Percentiles rank a stretch among this genome's conserved stretches.
phyloP scores from a whole-genome alignment of 768 basidiomycete genomes.

The Lactarius evosmus region DNA sequence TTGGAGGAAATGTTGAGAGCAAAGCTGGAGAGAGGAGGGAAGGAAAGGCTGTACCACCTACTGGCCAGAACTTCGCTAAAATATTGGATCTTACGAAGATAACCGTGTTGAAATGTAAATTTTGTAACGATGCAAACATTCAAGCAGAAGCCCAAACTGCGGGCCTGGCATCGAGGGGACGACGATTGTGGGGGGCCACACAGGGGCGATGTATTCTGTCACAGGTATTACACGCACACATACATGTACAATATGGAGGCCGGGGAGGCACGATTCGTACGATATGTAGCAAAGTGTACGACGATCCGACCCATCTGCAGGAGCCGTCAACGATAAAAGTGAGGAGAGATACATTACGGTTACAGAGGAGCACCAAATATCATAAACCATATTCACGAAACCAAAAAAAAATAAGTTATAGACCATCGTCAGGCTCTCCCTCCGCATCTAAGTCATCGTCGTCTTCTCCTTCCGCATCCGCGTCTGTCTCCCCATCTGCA shows the following conservation, averaged over 20 bases:
- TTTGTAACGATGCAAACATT: not conserved
- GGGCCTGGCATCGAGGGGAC: too few relatives aligned
- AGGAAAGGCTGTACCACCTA: not conserved
- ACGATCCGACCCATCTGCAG: not conserved
- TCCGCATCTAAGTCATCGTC: conserved; percentile 36
- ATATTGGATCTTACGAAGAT: conserved; percentile 59
- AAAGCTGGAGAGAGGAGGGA: conserved; percentile 47
- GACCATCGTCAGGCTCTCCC: conserved; percentile 34
- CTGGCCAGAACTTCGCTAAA: conserved; percentile 29
- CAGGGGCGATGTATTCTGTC: not conserved
- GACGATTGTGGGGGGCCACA: not conserved
- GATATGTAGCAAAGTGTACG: conserved; percentile 4
- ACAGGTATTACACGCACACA: conserved; percentile 1
- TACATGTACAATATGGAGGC: conserved; percentile 10
- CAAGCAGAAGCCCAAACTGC: too few relatives aligned
- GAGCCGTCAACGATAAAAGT: conserved; percentile 8
- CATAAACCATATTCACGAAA: conserved; percentile 19
- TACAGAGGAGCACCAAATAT: conserved; percentile 21
- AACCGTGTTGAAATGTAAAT: conserved; percentile 48
- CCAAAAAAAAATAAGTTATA: conserved; percentile 24
- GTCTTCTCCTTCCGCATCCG: conserved; percentile 41
- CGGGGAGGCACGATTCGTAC: conserved; percentile 5
- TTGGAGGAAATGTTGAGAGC: conserved; percentile 51
- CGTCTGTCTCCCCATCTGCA: conserved; percentile 43
- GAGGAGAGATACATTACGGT: conserved; percentile 20